These are phyloP conservation scores for Abortiporus biennis DNA, from an alignment of 1,284 basidiomycete genomes.

Conservation along the genomic window DNA sequence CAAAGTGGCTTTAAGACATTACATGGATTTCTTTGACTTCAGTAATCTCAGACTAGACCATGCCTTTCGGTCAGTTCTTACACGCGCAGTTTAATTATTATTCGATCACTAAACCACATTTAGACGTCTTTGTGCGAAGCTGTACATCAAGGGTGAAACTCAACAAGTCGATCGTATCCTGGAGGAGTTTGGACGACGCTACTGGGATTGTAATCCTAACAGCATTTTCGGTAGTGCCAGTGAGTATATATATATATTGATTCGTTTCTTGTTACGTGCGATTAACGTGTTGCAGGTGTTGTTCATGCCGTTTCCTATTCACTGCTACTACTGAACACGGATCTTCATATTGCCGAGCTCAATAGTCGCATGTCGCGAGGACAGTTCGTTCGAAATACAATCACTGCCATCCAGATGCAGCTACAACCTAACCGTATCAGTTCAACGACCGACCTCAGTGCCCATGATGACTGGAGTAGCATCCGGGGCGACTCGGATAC, in stretches of 20 bases:
- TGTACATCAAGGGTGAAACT: constrained; percentile 93
- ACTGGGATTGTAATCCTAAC: constrained; percentile 85
- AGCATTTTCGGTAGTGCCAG: constrained; percentile 79
- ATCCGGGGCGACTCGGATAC: constrained; percentile 46
- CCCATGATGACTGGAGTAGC: constrained; percentile 61
- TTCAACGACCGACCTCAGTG: constrained; percentile 55
- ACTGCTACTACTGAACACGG: constrained; percentile 92
- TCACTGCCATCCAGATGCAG: constrained; percentile 79
- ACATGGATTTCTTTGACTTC: constrained; percentile 92
- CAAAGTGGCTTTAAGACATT: constrained; percentile 68
- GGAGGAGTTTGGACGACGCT: constrained; percentile 84
- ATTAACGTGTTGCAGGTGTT: too few species aligned
- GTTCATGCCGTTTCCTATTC: constrained; percentile 94
- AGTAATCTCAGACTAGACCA: constrained; percentile 74
- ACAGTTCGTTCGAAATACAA: constrained; percentile 92
- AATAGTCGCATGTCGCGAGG: constrained; percentile 85
- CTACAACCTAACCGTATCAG: constrained; percentile 40
- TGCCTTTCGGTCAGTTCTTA: constrained; percentile 71
- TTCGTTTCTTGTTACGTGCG: background rate
- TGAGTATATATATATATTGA: constrained; percentile 32
- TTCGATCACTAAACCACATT: constrained; percentile 13
- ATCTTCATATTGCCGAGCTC: constrained; percentile 93
- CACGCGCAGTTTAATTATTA: background rate
- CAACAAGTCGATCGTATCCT: constrained; percentile 98
- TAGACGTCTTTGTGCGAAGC: constrained; percentile 83